These are phyloP conservation scores for Mycena polygramma DNA, from an alignment of 768 basidiomycete species.

Conservation along the genomic window DNA sequence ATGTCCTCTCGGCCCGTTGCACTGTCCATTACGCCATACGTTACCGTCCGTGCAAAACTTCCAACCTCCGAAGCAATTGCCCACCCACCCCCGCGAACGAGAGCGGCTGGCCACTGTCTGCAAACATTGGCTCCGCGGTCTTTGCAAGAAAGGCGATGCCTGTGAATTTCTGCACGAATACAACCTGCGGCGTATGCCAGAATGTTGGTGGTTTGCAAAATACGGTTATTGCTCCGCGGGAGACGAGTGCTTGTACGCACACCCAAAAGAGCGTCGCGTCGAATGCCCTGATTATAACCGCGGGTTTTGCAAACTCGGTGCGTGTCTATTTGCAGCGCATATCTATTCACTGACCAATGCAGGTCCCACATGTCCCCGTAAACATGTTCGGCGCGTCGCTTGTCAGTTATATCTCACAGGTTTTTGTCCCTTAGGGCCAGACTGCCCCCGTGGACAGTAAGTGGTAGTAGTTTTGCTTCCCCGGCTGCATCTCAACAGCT, in stretches of 20 bases:
- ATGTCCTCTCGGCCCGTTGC: slow-evolving; percentile 91
- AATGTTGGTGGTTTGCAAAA: slow-evolving; percentile 99
- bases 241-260: slow-evolving; percentile 97
- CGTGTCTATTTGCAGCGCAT: slow-evolving; percentile 42
- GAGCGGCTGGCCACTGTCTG: slow-evolving; percentile 93
- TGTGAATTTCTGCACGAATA: slow-evolving; percentile 99
- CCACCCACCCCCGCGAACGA: slow-evolving; percentile 85
- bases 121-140: slow-evolving; percentile 97
- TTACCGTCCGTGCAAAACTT: slow-evolving; percentile 91
- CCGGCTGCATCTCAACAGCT: slow-evolving; percentile 29
- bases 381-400: slow-evolving; percentile 91
- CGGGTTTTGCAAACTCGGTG: slow-evolving; percentile 95
- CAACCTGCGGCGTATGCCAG: slow-evolving; percentile 97
- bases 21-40: slow-evolving; percentile 95
- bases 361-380: slow-evolving; percentile 92
- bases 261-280: slow-evolving; percentile 90
- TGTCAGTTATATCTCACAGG: slow-evolving; percentile 94
- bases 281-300: slow-evolving; percentile 97
- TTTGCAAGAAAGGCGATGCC: slow-evolving; percentile 98
- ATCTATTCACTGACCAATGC: slow-evolving; percentile 21
- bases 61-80: slow-evolving; percentile 85
- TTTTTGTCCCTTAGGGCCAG: slow-evolving; percentile 91
- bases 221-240: slow-evolving; percentile 98
- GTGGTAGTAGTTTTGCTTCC: slow-evolving; percentile 48
- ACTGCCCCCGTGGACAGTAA: slow-evolving; percentile 92